phyloP scores from a whole-genome alignment of 2,329 filamentous ascomycete genomes.

The Fusarium mangiferae region DNA sequence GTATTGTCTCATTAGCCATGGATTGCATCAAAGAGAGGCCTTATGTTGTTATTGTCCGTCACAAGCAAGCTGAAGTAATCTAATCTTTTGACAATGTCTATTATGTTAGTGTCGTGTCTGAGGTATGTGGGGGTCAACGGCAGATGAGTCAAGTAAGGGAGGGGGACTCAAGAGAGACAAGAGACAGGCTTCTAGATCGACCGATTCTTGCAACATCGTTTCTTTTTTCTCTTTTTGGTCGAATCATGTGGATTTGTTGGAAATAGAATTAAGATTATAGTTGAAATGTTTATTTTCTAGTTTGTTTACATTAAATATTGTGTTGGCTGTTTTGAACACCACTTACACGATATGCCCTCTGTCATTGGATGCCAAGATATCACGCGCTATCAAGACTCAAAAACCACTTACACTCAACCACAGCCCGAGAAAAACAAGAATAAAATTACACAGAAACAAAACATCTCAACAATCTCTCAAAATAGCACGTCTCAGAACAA shows the following conservation, averaged over 20 bases:
- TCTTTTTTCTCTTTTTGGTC: not conserved
- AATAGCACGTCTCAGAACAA: constrained; percentile 5
- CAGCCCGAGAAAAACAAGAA: not conserved
- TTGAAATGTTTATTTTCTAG: not conserved
- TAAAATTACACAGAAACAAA: constrained; percentile 11
- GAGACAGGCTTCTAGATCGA: constrained; percentile 21
- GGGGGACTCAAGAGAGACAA: not conserved
- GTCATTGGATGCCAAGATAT: not conserved
- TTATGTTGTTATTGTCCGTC: constrained; percentile 19
- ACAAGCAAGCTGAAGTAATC: not conserved
- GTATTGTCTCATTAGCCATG: constrained; percentile 1
- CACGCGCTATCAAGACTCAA: not conserved
- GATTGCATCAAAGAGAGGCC: constrained; percentile 7
- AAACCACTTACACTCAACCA: constrained; percentile 16
- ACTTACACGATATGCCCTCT: not conserved
- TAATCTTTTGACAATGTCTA: constrained; percentile 2
- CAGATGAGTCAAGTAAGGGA: constrained; percentile 22
- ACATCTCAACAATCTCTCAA: not conserved
- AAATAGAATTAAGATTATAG: not conserved
- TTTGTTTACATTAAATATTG: not conserved
- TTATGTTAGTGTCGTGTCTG: not conserved
- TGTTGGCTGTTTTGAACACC: not conserved
- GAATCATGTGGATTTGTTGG: not conserved
- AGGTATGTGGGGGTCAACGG: not conserved
- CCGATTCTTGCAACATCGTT: constrained; percentile 7